These are phyloP conservation scores for Triticum dicoccoides DNA, from an alignment of 176 grass and related monocot species.

Conservation along the genomic window DNA sequence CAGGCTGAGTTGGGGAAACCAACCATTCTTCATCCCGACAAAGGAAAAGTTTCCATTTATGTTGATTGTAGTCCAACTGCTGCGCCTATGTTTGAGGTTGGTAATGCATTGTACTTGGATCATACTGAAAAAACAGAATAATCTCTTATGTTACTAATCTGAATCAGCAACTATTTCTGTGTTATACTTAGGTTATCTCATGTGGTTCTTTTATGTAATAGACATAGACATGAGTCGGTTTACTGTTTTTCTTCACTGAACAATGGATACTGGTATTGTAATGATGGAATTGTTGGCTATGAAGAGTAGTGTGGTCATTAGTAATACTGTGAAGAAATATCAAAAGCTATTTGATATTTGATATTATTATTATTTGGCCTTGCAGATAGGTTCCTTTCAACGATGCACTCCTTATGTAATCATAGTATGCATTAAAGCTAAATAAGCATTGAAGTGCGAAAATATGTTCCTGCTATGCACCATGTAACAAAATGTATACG, in stretches of 20 bases:
- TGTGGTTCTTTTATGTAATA: neutral
- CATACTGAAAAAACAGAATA: neutral
- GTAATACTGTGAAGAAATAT: neutral
- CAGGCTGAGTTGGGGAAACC: slow-evolving; percentile 93
- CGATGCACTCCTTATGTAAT: neutral
- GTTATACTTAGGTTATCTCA: neutral
- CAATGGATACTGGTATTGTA: neutral
- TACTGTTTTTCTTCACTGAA: neutral
- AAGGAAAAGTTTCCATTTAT: slow-evolving; percentile 89
- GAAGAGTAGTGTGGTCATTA: neutral
- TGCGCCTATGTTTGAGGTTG: slow-evolving; percentile 77
- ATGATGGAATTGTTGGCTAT: neutral
- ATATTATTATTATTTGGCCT: neutral
- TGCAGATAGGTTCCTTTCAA: neutral
- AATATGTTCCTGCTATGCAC: neutral
- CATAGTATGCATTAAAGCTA: neutral
- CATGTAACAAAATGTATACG: neutral
- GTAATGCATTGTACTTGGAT: slow-evolving; percentile 19
- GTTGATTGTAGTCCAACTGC: slow-evolving; percentile 83
- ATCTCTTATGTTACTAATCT: neutral
- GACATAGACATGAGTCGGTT: neutral
- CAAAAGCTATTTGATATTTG: slow-evolving; percentile 18
- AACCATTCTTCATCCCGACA: slow-evolving; percentile 67
- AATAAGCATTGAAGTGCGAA: neutral
- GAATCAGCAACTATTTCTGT: neutral